Evolutionary conservation across 352 stramenopile species (phyloP), one percentile per base, ranked within the genome.

Genomic region (Globisporangium spinosum): DNA sequence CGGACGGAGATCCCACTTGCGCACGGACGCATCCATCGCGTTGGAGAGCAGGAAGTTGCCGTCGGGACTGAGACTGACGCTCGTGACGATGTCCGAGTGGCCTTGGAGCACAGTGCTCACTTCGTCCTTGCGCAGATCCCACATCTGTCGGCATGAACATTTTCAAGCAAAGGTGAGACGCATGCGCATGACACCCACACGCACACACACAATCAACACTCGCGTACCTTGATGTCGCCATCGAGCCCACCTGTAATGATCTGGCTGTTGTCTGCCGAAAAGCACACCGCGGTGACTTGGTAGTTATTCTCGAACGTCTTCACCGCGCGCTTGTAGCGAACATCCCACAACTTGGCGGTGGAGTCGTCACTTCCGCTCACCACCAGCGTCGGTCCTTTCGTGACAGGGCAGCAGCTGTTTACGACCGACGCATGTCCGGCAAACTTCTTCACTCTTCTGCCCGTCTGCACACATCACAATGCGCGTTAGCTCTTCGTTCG

Each of bases 51-150:
- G 69, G 66, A 93, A 91, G 64, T 84, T 97, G 53, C 93, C 92
- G 75, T 98, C 91, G 2, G 94, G 94, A 79, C 95, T 98, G 3
- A 99, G 75, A 69, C 85, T 83, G n/a, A 99, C 75, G 67, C 89
- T 94, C 34, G 95, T 98, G 35, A 99, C 88, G 54, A 97, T 98
- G 73, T 99, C 93, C 32, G 59, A 76, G 69, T 98, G 97, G 32
- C 93, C 95, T 55, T 92, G 88, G 49, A 98, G 79, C 70, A 94
- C 90, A 29, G 83, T 72, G 70, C 87, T 90, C 51, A 92, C 80
- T 22, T 82, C 78, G 58, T 86, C 80, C 71, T 95, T 93, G 68
- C 93, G 84, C 17, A 98, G 72, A 76, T 99, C 96, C 93, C 94
- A 98, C 67, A 90, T 72, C 77, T 77, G 51, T 38, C 17, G n/a